These are phyloP conservation scores for Cryptococcus wingfieldii DNA, from an alignment of 1,284 basidiomycete species.

Conservation along the genomic window DNA sequence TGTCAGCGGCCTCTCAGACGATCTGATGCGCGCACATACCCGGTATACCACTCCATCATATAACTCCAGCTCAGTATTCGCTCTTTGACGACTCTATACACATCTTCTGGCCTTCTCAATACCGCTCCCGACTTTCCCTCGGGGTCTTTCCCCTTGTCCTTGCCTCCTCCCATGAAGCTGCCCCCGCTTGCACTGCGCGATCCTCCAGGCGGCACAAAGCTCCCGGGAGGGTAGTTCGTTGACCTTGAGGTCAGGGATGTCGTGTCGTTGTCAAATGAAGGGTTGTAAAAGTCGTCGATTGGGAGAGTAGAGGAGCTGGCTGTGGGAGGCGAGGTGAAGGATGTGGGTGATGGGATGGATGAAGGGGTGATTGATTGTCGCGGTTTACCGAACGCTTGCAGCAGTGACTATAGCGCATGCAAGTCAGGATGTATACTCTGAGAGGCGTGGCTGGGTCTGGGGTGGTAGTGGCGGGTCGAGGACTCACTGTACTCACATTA, in stretches of 20 bases:
- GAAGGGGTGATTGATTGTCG: constrained; percentile 9
- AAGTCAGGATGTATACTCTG: neutral
- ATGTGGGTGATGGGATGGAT: constrained; percentile 4
- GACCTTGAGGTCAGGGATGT: neutral
- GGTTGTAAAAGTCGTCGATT: neutral
- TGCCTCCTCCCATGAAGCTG: constrained; percentile 1
- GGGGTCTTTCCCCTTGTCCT: constrained; percentile 3
- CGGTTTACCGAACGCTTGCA: constrained; percentile 19
- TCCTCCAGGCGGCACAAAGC: neutral
- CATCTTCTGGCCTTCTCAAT: constrained; percentile 33
- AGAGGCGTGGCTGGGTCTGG: too few species aligned
- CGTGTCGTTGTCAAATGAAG: neutral
- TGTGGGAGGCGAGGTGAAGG: constrained; percentile 6
- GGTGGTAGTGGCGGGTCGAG: too few species aligned
- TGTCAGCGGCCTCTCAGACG: neutral
- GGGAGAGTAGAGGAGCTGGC: constrained; percentile 2
- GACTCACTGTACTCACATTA: constrained; percentile 11
- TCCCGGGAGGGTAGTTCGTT: neutral
- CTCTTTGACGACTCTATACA: constrained; percentile 36
- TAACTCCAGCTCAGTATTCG: constrained; percentile 42
- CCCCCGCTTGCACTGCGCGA: constrained; percentile 6
- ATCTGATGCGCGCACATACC: constrained; percentile 23
- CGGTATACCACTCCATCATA: constrained; percentile 46
- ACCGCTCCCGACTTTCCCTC: constrained; percentile 2
- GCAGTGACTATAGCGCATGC: constrained; percentile 8